Evolutionary conservation across 352 stramenopile species (phyloP), one percentile per base, ranked within the genome.

Genomic region (Blastocystis sp.): DNA sequence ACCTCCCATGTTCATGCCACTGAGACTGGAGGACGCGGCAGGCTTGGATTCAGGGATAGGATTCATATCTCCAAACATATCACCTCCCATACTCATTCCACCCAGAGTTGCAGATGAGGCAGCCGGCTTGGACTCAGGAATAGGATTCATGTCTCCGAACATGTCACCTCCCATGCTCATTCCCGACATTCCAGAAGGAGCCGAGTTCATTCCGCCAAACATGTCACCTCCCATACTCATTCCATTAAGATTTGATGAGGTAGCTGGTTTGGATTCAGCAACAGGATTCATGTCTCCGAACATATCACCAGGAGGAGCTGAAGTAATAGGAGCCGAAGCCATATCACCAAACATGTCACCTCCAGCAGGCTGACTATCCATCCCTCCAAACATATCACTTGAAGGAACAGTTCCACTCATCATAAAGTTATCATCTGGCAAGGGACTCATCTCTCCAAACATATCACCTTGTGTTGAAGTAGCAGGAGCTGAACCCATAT

Each of bases 61-160:
- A n/a, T 71, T 46, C 75, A 86, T 86, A 32, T 51, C 75, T 67
- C 75, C 75, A 42, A 86, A 86, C 75, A 86, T 86, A 42, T 86
- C 75, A 37, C 67, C 67, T 6, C 42, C 69, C 66, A 7, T 12
- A 27, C 37, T 14, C 37, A n/a, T n/a, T n/a, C n/a, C n/a, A n/a
- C n/a, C n/a, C n/a, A n/a, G n/a, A n/a, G n/a, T n/a, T n/a, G n/a
- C n/a, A n/a, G n/a, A n/a, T n/a, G n/a, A n/a, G n/a, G n/a, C n/a
- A n/a, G n/a, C n/a, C n/a, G n/a, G n/a, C n/a, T n/a, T n/a, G n/a
- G n/a, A n/a, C n/a, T n/a, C n/a, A 2, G 67, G n/a, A 35, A 12
- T 6, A 11, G 14, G n/a, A 43, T 63, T 37, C 69, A 81, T 81
- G 39, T 29, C 69, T 43, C 69, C 69, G 29, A 81, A 81, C 69